Base-by-base conservation (phyloP, 306 rosid species). In the Glycyrrhiza uralensis region DNA sequence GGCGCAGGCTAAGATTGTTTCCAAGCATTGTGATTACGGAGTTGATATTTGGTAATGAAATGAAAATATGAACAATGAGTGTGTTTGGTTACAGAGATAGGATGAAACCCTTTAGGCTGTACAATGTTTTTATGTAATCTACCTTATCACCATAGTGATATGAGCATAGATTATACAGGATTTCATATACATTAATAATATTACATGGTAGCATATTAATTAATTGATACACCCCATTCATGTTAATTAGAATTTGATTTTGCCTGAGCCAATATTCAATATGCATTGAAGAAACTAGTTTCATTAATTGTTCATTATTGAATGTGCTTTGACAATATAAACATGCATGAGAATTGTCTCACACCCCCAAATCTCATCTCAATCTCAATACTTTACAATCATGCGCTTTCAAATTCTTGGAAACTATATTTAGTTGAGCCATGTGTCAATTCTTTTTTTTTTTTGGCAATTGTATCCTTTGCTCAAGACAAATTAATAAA, bases 1-100 rank as follows among this genome's bases (percentile, higher is more conserved):
- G 80, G 81, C 63, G 68, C 24, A 76, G 5, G 82, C 96, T 4
- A 85, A 84, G 72, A 82, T 88, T 15, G 76, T 81, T 36, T 78
- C 86, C 0, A 80, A 46, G 45, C 12, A 64, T 19, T 92, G 98
- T 69, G 61, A 60, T 73, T 87, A 84, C 19, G 5, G 65, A 1
- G 76, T 83, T 13, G 39, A 78, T 3, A 57, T 80, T 23, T 80
- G 84, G 87, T 71, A 51, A 82, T 13, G 45, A 61, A 51, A 82
- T 13, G 45, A 61, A 30, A 58, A 30, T n/a, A 1, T 17, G 59
- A 69, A 69, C n/a, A n/a, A 51, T 18, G 20, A 1, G 36, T 23
- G 7, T 54, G 74, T 39, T 52, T 50, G 42, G 51, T 17, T 17
- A 2, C 7, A 72, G 51, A 35, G 9, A 18, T 64, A 71, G 59